Evolutionary conservation across 2,329 filamentous ascomycete genomes (phyloP), one percentile per base, ranked within the genome.

Genomic region (Aspergillus pseudotamarii): DNA sequence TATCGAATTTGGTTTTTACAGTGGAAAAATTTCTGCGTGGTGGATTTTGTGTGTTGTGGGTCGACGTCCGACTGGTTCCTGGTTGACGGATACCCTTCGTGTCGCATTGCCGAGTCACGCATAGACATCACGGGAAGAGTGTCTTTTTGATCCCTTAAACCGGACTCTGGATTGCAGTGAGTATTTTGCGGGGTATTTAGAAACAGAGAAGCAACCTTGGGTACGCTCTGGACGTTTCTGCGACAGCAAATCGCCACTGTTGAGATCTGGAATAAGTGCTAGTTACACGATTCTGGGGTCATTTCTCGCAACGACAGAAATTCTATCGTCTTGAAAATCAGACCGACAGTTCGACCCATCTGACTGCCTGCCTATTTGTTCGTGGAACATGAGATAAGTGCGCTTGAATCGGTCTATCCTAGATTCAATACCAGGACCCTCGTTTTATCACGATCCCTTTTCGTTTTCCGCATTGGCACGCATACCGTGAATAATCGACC

Each of bases 361-460:
- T 32, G 34, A 60, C n/a, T 58, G n/a, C 36, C 43, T 58, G 28
- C 32, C 38, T 50, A 26, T n/a, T 60, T 38, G 62, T 58, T 56
- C 30, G 60, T 63, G 62, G 72, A 72, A 71, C 57, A 73, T 73
- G 72, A 71, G 51, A 73, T 73, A 73, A 48, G 60, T 55, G 34
- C 51, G 45, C 28, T 50, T 50, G 46, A 45, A 41, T 38, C 43
- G 55, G 51, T 48, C 32, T 57, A 58, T 58, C 16, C 11, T 41
- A 54, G 23, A 46, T 11, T 26, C 38, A 46, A n/a, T 46, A 46
- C 41, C 59, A 56, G 58, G 62, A 57, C 63, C 46, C 45, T 53
- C 58, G 21, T 54, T 61, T 59, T 34, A 59, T 43, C 50, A 53
- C 34, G 10, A 38, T 58, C 26, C 34, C 57, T 32, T 41, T 36